These are phyloP conservation scores for Phytophthora megakarya DNA, from an alignment of 352 stramenopile species.

Conservation along the genomic window DNA sequence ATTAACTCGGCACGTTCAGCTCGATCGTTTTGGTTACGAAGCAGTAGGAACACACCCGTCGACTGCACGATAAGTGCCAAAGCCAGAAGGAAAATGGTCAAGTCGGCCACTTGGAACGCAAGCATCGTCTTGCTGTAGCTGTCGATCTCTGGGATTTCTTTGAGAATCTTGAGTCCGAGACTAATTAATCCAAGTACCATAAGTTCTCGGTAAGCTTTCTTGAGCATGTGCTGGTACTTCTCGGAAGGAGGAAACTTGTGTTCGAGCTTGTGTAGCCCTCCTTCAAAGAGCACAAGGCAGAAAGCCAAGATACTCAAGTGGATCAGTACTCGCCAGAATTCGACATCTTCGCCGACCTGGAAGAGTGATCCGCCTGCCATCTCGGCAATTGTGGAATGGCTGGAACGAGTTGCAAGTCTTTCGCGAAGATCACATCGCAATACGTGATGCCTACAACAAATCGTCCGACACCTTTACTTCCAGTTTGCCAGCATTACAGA, in stretches of 20 bases:
- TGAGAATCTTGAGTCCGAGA: constrained; percentile 55
- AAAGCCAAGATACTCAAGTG: constrained; percentile 55
- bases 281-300: constrained; percentile 55
- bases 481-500: constrained; percentile 20
- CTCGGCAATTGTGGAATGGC: constrained; percentile 17
- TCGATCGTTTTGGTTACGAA: constrained; percentile 45
- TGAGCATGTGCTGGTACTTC: constrained; percentile 74
- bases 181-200: constrained; percentile 68
- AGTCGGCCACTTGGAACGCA: constrained; percentile 58
- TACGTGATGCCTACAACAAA: constrained; percentile 8
- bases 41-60: constrained; percentile 42
- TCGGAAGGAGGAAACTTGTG: constrained; percentile 51
- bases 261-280: constrained; percentile 46
- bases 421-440: constrained; percentile 1
- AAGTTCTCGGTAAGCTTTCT: constrained; percentile 64
- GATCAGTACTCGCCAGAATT: constrained; percentile 53
- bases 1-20: constrained; percentile 53
- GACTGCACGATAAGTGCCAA: constrained; percentile 60
- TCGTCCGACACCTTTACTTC: constrained; percentile 14
- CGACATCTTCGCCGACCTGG: constrained; percentile 59
- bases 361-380: constrained; percentile 56
- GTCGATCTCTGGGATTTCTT: constrained; percentile 44
- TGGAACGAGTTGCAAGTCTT: too few relatives aligned
- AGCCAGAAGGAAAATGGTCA: constrained; percentile 60
- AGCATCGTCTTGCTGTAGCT: constrained; percentile 43